Evolutionary conservation across 2,329 filamentous ascomycete species (phyloP).

Genomic region (Paraconiothyrium brasiliense): DNA sequence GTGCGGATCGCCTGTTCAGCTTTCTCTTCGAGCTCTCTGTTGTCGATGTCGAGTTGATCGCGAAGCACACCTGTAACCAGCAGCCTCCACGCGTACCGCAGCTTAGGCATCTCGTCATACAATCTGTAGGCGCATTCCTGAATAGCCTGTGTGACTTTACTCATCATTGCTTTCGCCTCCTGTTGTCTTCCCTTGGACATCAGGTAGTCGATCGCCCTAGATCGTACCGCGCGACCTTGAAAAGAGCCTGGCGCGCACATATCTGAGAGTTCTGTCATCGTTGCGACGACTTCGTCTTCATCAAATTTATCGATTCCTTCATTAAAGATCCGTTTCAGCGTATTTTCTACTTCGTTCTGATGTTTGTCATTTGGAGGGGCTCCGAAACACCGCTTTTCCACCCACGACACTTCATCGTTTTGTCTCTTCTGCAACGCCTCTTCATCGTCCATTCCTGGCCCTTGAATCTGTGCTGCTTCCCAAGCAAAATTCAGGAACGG

Average conservation of each 20-base stretch:
- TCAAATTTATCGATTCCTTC: not conserved
- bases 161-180: not conserved
- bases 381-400: constrained; percentile 1
- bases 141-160: not conserved
- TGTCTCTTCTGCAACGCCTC: constrained; percentile 7
- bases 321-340: not conserved
- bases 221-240: not conserved
- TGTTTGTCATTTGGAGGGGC: not conserved
- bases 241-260: not conserved
- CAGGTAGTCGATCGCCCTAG: not conserved
- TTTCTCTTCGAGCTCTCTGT: not conserved
- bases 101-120: not conserved
- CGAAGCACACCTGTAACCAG: not conserved
- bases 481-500: constrained; percentile 7
- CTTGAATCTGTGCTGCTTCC: constrained; percentile 8
- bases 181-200: not conserved
- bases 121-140: not conserved
- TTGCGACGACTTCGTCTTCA: not conserved
- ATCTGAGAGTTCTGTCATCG: not conserved
- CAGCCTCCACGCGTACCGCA: not conserved
- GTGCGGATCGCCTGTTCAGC: not conserved
- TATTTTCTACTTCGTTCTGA: not conserved
- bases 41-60: not conserved
- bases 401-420: constrained; percentile 2
- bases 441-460: constrained; percentile 7